Evolutionary conservation across 108 stramenopile species (phyloP).

Genomic region (Schizochytrium sp.): DNA sequence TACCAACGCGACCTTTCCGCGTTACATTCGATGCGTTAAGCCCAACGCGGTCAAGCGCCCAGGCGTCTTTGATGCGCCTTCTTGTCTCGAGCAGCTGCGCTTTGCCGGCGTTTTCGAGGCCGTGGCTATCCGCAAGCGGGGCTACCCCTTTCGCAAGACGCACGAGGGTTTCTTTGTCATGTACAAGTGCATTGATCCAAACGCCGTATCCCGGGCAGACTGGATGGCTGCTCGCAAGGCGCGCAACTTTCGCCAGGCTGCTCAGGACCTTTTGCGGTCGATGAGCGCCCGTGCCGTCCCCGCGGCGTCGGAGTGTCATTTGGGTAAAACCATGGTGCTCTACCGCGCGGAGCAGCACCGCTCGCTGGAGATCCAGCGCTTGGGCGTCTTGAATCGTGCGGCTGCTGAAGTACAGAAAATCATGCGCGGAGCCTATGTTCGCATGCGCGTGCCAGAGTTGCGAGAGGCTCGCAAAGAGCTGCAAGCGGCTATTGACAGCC

Average conservation of each 20-base stretch:
- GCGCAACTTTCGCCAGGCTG: neutral
- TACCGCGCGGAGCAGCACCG: constrained; percentile 53
- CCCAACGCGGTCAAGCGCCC: constrained; percentile 43
- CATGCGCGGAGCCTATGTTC: constrained; percentile 7
- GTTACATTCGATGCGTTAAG: constrained; percentile 42
- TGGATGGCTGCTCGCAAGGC: neutral
- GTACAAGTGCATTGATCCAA: constrained; percentile 18
- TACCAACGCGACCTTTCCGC: constrained; percentile 53
- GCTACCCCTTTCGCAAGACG: constrained; percentile 37
- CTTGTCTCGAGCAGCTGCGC: constrained; percentile 39
- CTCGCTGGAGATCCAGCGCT: constrained; percentile 47
- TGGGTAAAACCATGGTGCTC: constrained; percentile 54
- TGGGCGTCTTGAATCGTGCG: constrained; percentile 31
- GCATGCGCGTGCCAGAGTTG: neutral
- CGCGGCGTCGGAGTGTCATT: constrained; percentile 5
- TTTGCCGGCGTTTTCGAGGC: constrained; percentile 49
- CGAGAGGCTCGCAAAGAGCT: neutral
- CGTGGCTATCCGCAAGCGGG: constrained; percentile 35
- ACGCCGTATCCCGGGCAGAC: neutral
- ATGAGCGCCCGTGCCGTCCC: neutral
- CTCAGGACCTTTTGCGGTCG: neutral
- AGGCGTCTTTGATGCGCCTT: constrained; percentile 60
- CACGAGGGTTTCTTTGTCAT: constrained; percentile 29
- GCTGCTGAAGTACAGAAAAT: neutral
- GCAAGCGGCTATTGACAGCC: neutral